A percentile compares a stretch with the other conserved stretches of the same genome.
These are phyloP conservation scores for Grosmannia clavigera DNA, from an alignment of 2,329 filamentous ascomycete species.

Conservation along the genomic window DNA sequence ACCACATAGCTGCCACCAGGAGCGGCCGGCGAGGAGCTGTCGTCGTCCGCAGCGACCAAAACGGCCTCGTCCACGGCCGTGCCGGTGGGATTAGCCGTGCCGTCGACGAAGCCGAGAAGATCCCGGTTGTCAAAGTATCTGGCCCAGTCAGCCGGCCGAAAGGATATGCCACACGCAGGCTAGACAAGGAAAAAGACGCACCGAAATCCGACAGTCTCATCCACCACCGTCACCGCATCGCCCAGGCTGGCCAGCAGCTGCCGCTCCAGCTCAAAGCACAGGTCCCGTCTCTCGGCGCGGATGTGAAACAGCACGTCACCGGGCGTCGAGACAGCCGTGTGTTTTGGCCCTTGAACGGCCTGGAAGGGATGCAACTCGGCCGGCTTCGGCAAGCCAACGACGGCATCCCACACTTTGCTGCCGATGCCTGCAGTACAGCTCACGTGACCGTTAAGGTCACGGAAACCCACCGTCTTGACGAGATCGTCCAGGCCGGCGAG, in stretches of 20 bases:
- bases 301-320: conserved; percentile 48
- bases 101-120: conserved; percentile 47
- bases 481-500: conserved; percentile 32
- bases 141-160: not conserved
- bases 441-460: conserved; percentile 32
- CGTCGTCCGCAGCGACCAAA: conserved; percentile 23
- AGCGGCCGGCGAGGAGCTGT: conserved; percentile 19
- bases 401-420: conserved; percentile 34
- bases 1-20: conserved; percentile 45
- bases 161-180: too few relatives aligned
- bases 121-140: conserved; percentile 45
- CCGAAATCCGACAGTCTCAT: conserved; percentile 43
- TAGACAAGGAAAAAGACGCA: not conserved
- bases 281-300: conserved; percentile 40
- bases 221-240: conserved; percentile 32
- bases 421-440: conserved; percentile 44
- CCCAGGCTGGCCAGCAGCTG: conserved; percentile 38
- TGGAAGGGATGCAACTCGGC: conserved; percentile 38
- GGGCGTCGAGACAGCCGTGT: conserved; percentile 41
- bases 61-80: conserved; percentile 27
- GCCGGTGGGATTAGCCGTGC: conserved; percentile 45
- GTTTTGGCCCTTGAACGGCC: conserved; percentile 30
- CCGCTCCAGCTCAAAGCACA: conserved; percentile 46
- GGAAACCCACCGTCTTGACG: conserved; percentile 40
- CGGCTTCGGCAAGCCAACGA: conserved; percentile 31